phyloP scores from a whole-genome alignment of 2,329 filamentous ascomycete species.

The Sphaerulina vaccinii region DNA sequence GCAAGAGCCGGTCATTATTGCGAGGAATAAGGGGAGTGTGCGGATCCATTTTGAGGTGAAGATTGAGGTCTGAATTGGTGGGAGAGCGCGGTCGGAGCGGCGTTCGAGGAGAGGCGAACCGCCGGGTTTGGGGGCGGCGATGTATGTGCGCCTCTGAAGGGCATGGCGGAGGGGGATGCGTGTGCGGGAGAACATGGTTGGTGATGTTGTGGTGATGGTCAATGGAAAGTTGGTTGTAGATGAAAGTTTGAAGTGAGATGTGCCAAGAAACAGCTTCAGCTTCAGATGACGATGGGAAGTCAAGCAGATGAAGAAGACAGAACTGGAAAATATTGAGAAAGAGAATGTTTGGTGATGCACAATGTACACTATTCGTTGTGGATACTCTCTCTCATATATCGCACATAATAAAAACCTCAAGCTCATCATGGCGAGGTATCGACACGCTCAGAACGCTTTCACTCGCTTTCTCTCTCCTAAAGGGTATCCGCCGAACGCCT shows the following conservation, averaged over 20 bases:
- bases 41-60: slow-evolving; percentile 42
- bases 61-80: slow-evolving; percentile 38
- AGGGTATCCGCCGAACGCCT: neutral
- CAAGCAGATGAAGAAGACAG: too few relatives aligned
- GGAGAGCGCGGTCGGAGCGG: slow-evolving; percentile 54
- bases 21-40: slow-evolving; percentile 77
- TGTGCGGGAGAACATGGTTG: slow-evolving; percentile 30
- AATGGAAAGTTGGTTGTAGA: neutral
- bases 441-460: slow-evolving; percentile 11
- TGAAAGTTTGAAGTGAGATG: neutral
- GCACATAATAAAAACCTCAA: slow-evolving; percentile 11
- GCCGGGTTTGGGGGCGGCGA: slow-evolving; percentile 51
- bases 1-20: slow-evolving; percentile 67
- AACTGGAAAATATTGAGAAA: too few relatives aligned
- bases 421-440: slow-evolving; percentile 13
- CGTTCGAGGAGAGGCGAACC: slow-evolving; percentile 54
- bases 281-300: too few relatives aligned
- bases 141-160: slow-evolving; percentile 42
- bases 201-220: slow-evolving; percentile 7
- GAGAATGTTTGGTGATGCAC: neutral
- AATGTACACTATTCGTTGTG: neutral
- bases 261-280: too few relatives aligned
- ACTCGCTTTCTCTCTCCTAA: neutral
- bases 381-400: neutral
- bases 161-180: slow-evolving; percentile 21